Base-by-base conservation (phyloP, 352 stramenopile species). In the Phytophthora vignae region DNA sequence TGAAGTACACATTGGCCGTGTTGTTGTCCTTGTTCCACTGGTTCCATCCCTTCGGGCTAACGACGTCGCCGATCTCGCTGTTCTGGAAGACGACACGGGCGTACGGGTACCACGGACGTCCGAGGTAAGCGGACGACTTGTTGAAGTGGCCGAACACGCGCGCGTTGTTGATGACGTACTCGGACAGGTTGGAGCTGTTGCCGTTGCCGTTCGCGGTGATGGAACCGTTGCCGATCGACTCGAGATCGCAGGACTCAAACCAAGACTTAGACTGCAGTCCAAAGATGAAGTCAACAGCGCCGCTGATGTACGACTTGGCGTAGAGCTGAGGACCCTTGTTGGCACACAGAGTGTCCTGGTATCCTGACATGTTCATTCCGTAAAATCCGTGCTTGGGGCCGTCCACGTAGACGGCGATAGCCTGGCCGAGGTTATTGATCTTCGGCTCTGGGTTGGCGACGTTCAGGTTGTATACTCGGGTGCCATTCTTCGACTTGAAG, bases 381-480 rank as follows among this genome's bases (percentile, higher is more conserved):
- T 66, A 66, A 33, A 66, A 66, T 1, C 59, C 59, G 48, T 66
- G 56, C 29, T 66, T 54, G 12, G 50, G 22, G 7, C 22, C 52
- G 19, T 68, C 61, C 22, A 68, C 52, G 14, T 61, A 61, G 1
- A 40, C 29, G 17, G 61, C 61, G 15, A 68, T 33, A 0, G 61
- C 61, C 29, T 68, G 61, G 7, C 62, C 62, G 21, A 62, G 40
- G 2, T 33, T 33, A 5, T 62, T 53, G n/a, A 64, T 69, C 49
- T 69, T 69, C 1, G 19, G 53, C 5, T 21, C 19, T 8, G 63
- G 42, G 54, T 62, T 69, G 52, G 61, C 65, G 9, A 67, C 40
- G 29, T 72, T 72, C 49, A 73, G 36, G 25, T 68, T 73, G 60
- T 73, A 73, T 15, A 73, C 44, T 44, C 64, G 68, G 8, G 67